Percentiles rank a stretch among this genome's conserved stretches.
Evolutionary conservation across 2,329 filamentous ascomycete genomes (phyloP).

Genomic region (Trichoderma sp.): DNA sequence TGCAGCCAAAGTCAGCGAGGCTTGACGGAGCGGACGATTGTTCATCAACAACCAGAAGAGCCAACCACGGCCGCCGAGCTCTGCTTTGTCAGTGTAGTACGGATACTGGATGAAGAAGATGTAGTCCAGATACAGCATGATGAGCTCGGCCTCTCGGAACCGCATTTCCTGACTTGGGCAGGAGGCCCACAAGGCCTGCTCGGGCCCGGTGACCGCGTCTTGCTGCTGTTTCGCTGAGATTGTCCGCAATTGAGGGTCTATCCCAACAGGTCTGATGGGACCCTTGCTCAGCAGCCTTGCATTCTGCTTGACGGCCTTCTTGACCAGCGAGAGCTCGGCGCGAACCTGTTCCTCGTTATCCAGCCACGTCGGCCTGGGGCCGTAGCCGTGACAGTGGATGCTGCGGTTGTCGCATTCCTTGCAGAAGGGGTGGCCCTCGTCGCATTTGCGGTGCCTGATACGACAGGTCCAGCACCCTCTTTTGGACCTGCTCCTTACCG

Average conservation of each 20-base stretch:
- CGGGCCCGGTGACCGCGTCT: neutral
- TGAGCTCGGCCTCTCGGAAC: constrained; percentile 16
- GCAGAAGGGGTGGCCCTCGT: constrained; percentile 7
- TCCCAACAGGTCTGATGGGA: neutral
- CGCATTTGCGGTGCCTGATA: constrained; percentile 18
- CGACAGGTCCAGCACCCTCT: constrained; percentile 19
- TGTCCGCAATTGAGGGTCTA: neutral
- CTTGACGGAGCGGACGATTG: constrained; percentile 9
- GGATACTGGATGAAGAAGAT: constrained; percentile 18
- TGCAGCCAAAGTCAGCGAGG: constrained; percentile 9
- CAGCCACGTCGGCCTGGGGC: constrained; percentile 3
- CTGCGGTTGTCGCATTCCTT: constrained; percentile 16
- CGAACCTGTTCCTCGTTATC: constrained; percentile 7
- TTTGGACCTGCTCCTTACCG: constrained; percentile 12
- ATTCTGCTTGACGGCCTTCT: constrained; percentile 13
- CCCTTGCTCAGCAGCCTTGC: constrained; percentile 10
- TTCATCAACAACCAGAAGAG: constrained; percentile 13
- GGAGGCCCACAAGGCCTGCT: constrained; percentile 10
- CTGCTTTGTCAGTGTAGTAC: constrained; percentile 12
- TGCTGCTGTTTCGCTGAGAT: neutral
- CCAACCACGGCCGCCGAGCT: constrained; percentile 13
- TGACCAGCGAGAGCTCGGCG: constrained; percentile 16
- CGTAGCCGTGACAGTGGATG: constrained; percentile 17
- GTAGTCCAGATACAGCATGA: constrained; percentile 20
- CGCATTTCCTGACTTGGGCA: constrained; percentile 17